Evolutionary conservation across 2,329 filamentous ascomycete genomes (phyloP).

Genomic region (Stemphylium beticola): DNA sequence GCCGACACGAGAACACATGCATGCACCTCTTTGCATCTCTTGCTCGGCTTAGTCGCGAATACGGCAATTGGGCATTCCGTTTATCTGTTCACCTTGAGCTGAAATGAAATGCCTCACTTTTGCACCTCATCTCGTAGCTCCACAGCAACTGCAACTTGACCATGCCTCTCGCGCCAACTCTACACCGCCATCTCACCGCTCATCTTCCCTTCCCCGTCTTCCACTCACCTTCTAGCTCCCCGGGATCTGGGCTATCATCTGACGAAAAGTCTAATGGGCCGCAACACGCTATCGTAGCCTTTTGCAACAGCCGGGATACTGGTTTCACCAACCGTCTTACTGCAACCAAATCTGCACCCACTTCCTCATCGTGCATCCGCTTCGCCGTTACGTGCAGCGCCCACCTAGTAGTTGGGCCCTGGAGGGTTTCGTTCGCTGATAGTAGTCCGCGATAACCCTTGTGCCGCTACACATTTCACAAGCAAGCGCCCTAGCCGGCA

Average conservation of each 20-base stretch:
- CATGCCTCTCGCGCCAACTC: constrained; percentile 4
- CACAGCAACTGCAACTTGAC: constrained; percentile 1
- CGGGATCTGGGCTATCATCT: constrained; percentile 34
- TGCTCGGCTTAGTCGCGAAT: too few relatives aligned
- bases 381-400: constrained; percentile 30
- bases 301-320: constrained; percentile 20
- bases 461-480: constrained; percentile 22
- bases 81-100: background rate
- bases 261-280: constrained; percentile 17
- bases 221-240: constrained; percentile 5
- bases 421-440: constrained; percentile 28
- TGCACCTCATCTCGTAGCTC: background rate
- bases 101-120: constrained; percentile 7
- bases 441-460: constrained; percentile 12
- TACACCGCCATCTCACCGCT: constrained; percentile 33
- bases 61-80: too few relatives aligned
- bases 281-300: too few relatives aligned
- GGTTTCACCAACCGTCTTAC: constrained; percentile 22
- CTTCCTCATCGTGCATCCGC: constrained; percentile 14
- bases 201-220: constrained; percentile 11
- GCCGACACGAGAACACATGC: constrained; percentile 19
- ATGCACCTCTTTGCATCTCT: constrained; percentile 3
- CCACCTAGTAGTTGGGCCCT: constrained; percentile 11
- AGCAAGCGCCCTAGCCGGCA: constrained; percentile 40
- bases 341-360: constrained; percentile 8